These are phyloP conservation scores for Syncephalastrum monosporum DNA, from an alignment of 371 early-diverging fungal species.

Conservation along the genomic window DNA sequence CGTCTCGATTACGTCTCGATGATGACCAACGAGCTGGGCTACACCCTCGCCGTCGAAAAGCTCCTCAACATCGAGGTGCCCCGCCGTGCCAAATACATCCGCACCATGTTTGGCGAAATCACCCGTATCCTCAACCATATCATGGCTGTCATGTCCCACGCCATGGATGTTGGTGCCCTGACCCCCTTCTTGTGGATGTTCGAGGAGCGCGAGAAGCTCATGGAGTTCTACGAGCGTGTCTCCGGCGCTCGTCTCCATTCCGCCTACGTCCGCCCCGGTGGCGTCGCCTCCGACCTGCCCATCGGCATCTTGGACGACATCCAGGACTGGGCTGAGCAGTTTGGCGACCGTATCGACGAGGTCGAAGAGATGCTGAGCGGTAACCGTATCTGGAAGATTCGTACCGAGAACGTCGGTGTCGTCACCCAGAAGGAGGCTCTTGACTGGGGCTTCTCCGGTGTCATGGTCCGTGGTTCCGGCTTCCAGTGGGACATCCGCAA, in stretches of 20 bases:
- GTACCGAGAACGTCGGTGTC: constrained; percentile 86
- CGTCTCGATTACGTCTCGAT: constrained; percentile 98
- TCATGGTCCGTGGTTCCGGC: constrained; percentile 94
- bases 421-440: constrained; percentile 87
- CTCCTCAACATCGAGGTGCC: constrained; percentile 96
- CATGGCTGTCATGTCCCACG: constrained; percentile 96
- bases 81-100: constrained; percentile 92
- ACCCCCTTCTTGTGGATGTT: constrained; percentile 98
- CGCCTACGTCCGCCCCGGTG: constrained; percentile 96
- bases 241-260: constrained; percentile 98
- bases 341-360: constrained; percentile 89
- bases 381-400: constrained; percentile 94
- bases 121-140: constrained; percentile 97
- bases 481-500: constrained; percentile 96
- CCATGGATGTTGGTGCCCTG: constrained; percentile 96
- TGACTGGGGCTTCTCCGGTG: constrained; percentile 93
- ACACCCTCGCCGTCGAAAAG: constrained; percentile 96
- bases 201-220: constrained; percentile 97
- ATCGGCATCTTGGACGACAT: constrained; percentile 94
- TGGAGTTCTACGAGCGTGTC: constrained; percentile 99
- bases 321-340: constrained; percentile 89
- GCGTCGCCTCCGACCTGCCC: constrained; percentile 93
- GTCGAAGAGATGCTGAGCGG: constrained; percentile 90
- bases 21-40: constrained; percentile 96
- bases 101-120: constrained; percentile 96